A percentile compares a stretch with the other conserved stretches of the same genome.
These are phyloP conservation scores for Cordyceps pruinosa DNA, from an alignment of 2,329 filamentous ascomycete species.

Conservation along the genomic window DNA sequence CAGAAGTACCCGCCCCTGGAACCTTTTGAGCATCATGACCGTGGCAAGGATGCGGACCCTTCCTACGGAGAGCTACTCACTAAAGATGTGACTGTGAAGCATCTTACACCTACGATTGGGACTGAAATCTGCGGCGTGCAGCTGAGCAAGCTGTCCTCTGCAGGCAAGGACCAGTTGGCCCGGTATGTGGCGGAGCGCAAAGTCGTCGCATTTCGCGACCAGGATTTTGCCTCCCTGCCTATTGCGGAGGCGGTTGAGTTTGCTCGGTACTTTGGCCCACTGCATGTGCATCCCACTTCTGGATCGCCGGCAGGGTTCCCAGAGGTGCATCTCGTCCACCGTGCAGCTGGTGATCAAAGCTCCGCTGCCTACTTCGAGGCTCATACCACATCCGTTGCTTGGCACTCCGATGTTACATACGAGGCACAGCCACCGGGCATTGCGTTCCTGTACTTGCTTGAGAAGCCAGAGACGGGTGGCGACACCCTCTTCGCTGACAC, in stretches of 20 bases:
- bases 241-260: slow-evolving; percentile 63
- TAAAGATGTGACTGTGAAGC: slow-evolving; percentile 40
- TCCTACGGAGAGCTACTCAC: slow-evolving; percentile 50
- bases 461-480: slow-evolving; percentile 68
- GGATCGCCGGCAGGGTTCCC: slow-evolving; percentile 68
- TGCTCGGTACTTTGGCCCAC: slow-evolving; percentile 74
- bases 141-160: slow-evolving; percentile 59
- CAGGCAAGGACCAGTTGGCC: slow-evolving; percentile 68
- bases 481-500: slow-evolving; percentile 80
- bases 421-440: slow-evolving; percentile 84
- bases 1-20: no score
- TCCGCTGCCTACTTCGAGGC: slow-evolving; percentile 55
- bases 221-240: slow-evolving; percentile 64
- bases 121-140: slow-evolving; percentile 66
- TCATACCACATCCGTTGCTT: slow-evolving; percentile 73
- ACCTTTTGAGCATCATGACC: no score
- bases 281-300: slow-evolving; percentile 75
- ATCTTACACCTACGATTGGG: slow-evolving; percentile 70
- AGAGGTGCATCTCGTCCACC: no score
- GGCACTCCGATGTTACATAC: slow-evolving; percentile 86
- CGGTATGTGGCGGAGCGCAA: slow-evolving; percentile 70
- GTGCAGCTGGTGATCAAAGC: slow-evolving; percentile 46
- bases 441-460: slow-evolving; percentile 83
- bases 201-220: slow-evolving; percentile 70
- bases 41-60: no score